Evolutionary conservation across 2,329 filamentous ascomycete species (phyloP).

Genomic region (Hymenoscyphus scutula): DNA sequence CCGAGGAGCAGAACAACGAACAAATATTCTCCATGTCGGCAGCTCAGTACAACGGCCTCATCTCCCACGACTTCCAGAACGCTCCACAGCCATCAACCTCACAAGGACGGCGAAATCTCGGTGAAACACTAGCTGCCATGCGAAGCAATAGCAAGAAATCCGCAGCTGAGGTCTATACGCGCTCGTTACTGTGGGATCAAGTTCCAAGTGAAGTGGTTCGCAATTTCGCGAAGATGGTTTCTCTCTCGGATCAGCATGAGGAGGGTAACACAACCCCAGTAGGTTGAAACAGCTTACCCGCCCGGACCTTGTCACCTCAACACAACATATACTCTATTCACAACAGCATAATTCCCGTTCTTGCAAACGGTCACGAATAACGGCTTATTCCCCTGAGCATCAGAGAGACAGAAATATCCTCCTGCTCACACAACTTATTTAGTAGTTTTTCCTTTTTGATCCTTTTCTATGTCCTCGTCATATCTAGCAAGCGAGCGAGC

Average conservation of each 20-base stretch:
- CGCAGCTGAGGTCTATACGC: conserved; percentile 86
- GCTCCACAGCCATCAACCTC: conserved; percentile 51
- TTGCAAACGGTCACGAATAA: conserved; percentile 24
- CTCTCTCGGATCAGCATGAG: conserved; percentile 58
- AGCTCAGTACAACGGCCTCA: conserved; percentile 84
- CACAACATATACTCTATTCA: conserved; percentile 14
- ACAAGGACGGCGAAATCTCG: conserved; percentile 70
- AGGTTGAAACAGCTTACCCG: conserved; percentile 19
- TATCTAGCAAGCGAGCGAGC: conserved; percentile 32
- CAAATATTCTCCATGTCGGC: conserved; percentile 84
- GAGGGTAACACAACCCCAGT: conserved; percentile 24
- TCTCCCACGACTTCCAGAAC: conserved; percentile 68
- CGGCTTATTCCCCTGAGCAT: conserved; percentile 31
- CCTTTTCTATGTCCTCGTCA: conserved; percentile 29
- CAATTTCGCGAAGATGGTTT: conserved; percentile 89
- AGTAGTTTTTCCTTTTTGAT: conserved; percentile 6
- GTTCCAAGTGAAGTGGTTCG: conserved; percentile 88
- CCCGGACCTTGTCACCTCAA: conserved; percentile 6
- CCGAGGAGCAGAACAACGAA: conserved; percentile 81
- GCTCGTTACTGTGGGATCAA: conserved; percentile 90
- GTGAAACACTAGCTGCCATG: conserved; percentile 78
- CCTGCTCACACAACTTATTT: conserved; percentile 48
- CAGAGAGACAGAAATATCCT: conserved; percentile 36
- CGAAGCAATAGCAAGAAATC: conserved; percentile 67
- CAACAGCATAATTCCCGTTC: conserved; percentile 18